These are phyloP conservation scores for Coemansia asiatica DNA, from an alignment of 192 early-diverging fungal species.

Conservation along the genomic window DNA sequence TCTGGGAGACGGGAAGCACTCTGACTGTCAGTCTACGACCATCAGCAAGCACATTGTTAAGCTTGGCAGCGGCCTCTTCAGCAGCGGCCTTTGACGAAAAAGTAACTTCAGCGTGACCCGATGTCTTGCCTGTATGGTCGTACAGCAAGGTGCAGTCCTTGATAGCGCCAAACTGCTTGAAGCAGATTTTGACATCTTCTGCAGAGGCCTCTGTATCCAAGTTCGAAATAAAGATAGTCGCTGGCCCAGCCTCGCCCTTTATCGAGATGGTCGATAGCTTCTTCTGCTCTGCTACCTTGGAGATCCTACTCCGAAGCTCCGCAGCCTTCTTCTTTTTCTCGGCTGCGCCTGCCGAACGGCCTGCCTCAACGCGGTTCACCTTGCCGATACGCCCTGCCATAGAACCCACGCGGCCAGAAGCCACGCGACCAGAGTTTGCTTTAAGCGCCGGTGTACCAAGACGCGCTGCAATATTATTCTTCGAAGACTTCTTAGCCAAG, in stretches of 20 bases:
- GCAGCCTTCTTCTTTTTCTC: constrained; percentile 11
- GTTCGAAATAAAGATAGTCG: constrained; percentile 50
- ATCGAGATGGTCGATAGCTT: constrained; percentile 25
- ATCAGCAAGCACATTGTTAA: constrained; percentile 52
- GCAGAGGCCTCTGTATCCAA: constrained; percentile 51
- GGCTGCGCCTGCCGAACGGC: background rate
- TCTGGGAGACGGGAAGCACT: constrained; percentile 15
- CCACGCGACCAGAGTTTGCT: background rate
- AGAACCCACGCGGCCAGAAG: background rate
- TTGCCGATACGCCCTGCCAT: constrained; percentile 13
- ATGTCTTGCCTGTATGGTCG: constrained; percentile 40
- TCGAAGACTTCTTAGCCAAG: constrained; percentile 5
- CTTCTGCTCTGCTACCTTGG: constrained; percentile 9
- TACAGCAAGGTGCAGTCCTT: constrained; percentile 52
- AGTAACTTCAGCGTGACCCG: constrained; percentile 52
- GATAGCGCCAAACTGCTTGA: constrained; percentile 54
- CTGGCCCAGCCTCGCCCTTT: constrained; percentile 47
- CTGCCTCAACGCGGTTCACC: background rate
- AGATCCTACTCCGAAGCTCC: constrained; percentile 3
- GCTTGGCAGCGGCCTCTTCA: constrained; percentile 40
- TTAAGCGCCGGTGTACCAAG: constrained; percentile 21
- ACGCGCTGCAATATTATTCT: constrained; percentile 18
- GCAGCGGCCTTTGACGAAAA: constrained; percentile 42
- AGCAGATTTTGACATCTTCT: constrained; percentile 56
- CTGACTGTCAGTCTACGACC: constrained; percentile 42